Evolutionary conservation across 495 filamentous ascomycete species (phyloP), one percentile per base, ranked within the genome.

Genomic region (Oleoguttula mirabilis): DNA sequence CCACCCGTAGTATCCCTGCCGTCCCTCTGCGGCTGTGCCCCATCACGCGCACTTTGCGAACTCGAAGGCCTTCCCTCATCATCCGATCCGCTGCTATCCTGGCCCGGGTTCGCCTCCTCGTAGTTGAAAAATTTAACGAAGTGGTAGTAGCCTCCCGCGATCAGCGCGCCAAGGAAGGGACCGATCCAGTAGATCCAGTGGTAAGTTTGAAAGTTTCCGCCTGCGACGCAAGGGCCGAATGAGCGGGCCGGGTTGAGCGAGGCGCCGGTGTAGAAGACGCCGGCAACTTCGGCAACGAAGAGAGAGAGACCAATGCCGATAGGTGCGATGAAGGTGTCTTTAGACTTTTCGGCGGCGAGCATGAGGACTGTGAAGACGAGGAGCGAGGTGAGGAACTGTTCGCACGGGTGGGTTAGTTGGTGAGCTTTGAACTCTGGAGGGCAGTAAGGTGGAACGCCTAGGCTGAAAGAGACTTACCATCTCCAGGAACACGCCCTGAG

Each of bases 361-460:
- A 90, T 83, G 59, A 86, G 78, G 21, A 88, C 77, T 3, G 82
- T 75, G 43, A 87, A 75, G 7, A 85, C 73, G 32, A 90, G 61
- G 59, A 84, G 70, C 0, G 78, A 70, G 0, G 82, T 88, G 12
- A 88, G 66, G 50, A 90, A 82, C 43, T 46, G 22, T 60, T 10
- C 16, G 19, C 8, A 37, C 5, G 8, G 8, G n/a, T n/a, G n/a
- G n/a, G n/a, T n/a, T n/a, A n/a, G n/a, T n/a, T n/a, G n/a, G n/a
- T n/a, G n/a, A n/a, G n/a, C n/a, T n/a, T n/a, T n/a, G n/a, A n/a
- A n/a, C n/a, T n/a, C n/a, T n/a, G n/a, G n/a, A n/a, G n/a, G n/a
- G n/a, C n/a, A n/a, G n/a, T n/a, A n/a, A n/a, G n/a, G n/a, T n/a
- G n/a, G n/a, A n/a, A n/a, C n/a, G n/a, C n/a, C n/a, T n/a, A n/a